Conservation (phyloP, 2,329 filamentous ascomycete genomes). For the Sclerotinia spermophila region DNA sequence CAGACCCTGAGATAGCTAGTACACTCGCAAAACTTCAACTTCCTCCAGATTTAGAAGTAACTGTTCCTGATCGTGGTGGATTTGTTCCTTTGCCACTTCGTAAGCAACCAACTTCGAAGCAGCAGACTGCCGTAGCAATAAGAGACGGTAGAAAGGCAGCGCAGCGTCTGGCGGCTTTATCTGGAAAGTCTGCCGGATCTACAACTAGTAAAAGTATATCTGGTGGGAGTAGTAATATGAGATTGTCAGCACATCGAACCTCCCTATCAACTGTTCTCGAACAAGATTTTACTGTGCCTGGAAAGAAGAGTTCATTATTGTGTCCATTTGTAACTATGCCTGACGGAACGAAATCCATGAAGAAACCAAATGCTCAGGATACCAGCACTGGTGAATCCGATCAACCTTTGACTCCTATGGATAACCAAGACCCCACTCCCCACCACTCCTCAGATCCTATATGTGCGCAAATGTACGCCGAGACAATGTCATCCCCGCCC, state of each 20-base stretch:
- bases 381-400: conserved; percentile 30
- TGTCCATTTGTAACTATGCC: conserved; percentile 67
- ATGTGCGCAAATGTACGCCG: conserved; percentile 61
- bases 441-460: conserved; percentile 57
- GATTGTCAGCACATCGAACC: conserved; percentile 45
- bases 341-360: conserved; percentile 23
- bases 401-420: conserved; percentile 31
- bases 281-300: conserved; percentile 85
- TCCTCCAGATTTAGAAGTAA: conserved; percentile 44
- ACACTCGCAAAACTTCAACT: conserved; percentile 64
- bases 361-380: conserved; percentile 25
- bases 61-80: conserved; percentile 29
- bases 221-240: conserved; percentile 39
- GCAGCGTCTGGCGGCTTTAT: conserved; percentile 47
- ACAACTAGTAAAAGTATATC: conserved; percentile 42
- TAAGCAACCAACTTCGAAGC: conserved; percentile 41
- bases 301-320: conserved; percentile 71
- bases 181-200: conserved; percentile 44
- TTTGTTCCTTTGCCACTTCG: conserved; percentile 36
- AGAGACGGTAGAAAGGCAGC: conserved; percentile 60
- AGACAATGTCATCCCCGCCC: conserved; percentile 45
- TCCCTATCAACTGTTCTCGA: conserved; percentile 68
- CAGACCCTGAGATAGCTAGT: conserved; percentile 61
- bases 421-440: conserved; percentile 42
- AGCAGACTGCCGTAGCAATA: conserved; percentile 60